Base-by-base conservation (phyloP, 176 grass and related monocot species). In the Ampelocalamus luodianensis region DNA sequence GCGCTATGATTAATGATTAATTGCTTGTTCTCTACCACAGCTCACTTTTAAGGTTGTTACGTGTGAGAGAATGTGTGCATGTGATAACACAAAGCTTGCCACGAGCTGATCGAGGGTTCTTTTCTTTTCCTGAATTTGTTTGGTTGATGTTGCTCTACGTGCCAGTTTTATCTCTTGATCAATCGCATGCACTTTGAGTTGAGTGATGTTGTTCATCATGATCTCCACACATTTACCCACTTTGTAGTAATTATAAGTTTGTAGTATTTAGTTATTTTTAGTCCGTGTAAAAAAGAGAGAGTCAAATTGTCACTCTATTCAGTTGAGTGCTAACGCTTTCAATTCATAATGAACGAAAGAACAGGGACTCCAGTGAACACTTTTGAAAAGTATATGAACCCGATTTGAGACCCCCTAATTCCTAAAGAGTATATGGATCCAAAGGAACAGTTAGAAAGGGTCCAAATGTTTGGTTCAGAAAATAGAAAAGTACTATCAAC, bases 1-100 rank as follows among this genome's bases (percentile, higher is more conserved):
- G 15, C 18, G 40, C 68, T 6, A 45, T 44, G 38, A 42, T 42
- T 71, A 44, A 10, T 18, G 10, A 24, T 27, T 72, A 11, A 44
- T 70, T 29, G n/a, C 36, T 6, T 38, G 2, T 48, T 72, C 40
- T 49, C 20, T 48, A 14, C 13, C 46, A 2, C 45, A 14, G n/a
- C 12, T 15, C 48, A 50, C 14, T 50, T 50, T 50, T 50, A 50
- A 50, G 2, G 71, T 46, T 51, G 71, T 29, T 73, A 73, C 45
- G 71, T 51, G 45, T 51, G 71, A 34, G 71, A 72, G n/a, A 49
- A 32, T 51, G 45, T 34, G 68, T 34, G 71, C 71, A 51, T 32
- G 71, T 26, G 45, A 73, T 6, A 34, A 17, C 10, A 49, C 43
- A 14, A 13, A 71, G 40, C 3, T 46, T 46, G 10, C 11, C 45